Evolutionary conservation across 768 basidiomycete genomes (phyloP).

Genomic region (Boletus subparvulus): DNA sequence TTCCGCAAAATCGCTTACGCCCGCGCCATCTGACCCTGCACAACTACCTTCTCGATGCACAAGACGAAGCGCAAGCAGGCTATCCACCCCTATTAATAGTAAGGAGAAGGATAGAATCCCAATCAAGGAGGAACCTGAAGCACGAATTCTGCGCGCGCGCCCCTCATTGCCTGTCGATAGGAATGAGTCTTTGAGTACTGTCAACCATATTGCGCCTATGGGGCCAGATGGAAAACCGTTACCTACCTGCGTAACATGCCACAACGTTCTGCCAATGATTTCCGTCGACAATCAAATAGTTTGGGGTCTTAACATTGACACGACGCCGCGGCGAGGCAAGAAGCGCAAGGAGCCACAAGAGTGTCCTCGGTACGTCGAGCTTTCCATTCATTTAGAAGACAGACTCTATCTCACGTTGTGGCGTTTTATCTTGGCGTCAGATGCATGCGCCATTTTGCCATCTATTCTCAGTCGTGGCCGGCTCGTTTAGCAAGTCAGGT

Average conservation of each 20-base stretch:
- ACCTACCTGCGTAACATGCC: constrained; percentile 71
- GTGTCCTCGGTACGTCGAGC: constrained; percentile 62
- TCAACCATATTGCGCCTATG: constrained; percentile 45
- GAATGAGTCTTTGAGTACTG: constrained; percentile 38
- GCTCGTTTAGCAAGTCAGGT: constrained; percentile 51
- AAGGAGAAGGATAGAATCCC: constrained; percentile 42
- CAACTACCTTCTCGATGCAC: constrained; percentile 29
- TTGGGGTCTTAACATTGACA: constrained; percentile 63
- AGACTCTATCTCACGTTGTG: constrained; percentile 13
- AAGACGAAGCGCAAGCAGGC: constrained; percentile 32
- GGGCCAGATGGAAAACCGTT: constrained; percentile 67
- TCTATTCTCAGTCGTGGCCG: constrained; percentile 74
- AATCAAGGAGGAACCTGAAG: constrained; percentile 51
- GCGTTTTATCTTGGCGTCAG: constrained; percentile 37
- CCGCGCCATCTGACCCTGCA: constrained; percentile 27
- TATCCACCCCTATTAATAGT: constrained; percentile 30
- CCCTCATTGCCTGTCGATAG: constrained; percentile 38
- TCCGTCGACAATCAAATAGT: constrained; percentile 72
- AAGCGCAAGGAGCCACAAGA: constrained; percentile 65
- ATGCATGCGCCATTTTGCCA: constrained; percentile 78
- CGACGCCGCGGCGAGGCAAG: constrained; percentile 42
- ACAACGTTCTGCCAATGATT: constrained; percentile 71
- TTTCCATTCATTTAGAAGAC: constrained; percentile 24
- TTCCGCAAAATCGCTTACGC: constrained; percentile 43
- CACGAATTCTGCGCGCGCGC: constrained; percentile 51